Conservation (phyloP, 257 asterid species). For the Linderniella brevidens region DNA sequence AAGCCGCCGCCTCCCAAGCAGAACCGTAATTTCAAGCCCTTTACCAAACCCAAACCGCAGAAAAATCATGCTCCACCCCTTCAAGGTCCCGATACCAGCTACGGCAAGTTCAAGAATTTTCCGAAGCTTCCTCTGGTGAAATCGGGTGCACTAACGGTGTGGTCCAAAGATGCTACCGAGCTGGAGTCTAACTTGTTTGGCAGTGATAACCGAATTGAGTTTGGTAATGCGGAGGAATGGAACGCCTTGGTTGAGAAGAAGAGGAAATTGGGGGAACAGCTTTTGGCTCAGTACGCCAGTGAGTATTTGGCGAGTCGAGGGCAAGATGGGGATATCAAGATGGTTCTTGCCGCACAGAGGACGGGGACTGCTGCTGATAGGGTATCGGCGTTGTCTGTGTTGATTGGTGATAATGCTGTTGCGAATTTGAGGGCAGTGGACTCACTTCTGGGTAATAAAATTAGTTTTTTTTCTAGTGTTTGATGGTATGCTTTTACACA, state of each 20-base stretch:
- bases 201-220: constrained; percentile 33
- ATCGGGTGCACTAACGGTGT: constrained; percentile 30
- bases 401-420: constrained; percentile 82
- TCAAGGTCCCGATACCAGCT: constrained; percentile 11
- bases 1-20: constrained; percentile 9
- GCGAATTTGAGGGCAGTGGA: constrained; percentile 79
- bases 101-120: constrained; percentile 31
- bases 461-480: background rate
- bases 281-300: constrained; percentile 56
- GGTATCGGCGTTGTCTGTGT: constrained; percentile 78
- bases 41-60: constrained; percentile 8
- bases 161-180: constrained; percentile 60
- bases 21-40: constrained; percentile 11
- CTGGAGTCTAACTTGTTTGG: constrained; percentile 64
- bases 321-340: constrained; percentile 73
- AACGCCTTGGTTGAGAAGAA: constrained; percentile 61
- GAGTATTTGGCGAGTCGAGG: constrained; percentile 70
- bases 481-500: constrained; percentile 6
- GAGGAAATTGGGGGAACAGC: constrained; percentile 61
- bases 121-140: constrained; percentile 73
- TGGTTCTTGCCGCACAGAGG: constrained; percentile 76
- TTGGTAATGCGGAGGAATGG: constrained; percentile 42
- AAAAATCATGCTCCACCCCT: constrained; percentile 4
- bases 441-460: constrained; percentile 44
- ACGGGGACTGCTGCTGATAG: constrained; percentile 93